These are phyloP conservation scores for Cladophialophora psammophila DNA, from an alignment of 2,329 filamentous ascomycete species.

Conservation along the genomic window DNA sequence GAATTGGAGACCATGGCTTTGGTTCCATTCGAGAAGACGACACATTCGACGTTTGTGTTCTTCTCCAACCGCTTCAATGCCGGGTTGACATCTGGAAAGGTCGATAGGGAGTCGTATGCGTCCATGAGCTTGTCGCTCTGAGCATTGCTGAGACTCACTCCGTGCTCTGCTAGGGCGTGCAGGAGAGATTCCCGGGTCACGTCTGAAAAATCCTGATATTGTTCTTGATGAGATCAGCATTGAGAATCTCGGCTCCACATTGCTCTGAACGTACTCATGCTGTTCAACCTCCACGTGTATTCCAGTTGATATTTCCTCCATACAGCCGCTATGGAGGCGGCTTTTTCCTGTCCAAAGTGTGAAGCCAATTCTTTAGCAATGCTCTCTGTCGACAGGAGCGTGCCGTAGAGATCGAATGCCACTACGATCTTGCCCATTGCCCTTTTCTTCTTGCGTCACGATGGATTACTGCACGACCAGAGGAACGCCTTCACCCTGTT, in stretches of 20 bases:
- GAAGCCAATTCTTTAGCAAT: conserved; percentile 67
- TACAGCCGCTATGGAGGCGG: conserved; percentile 62
- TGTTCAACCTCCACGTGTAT: conserved; percentile 78
- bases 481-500: neutral
- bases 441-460: neutral
- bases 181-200: conserved; percentile 68
- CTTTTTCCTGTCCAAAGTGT: conserved; percentile 65
- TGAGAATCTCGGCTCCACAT: conserved; percentile 7
- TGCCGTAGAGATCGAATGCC: conserved; percentile 79
- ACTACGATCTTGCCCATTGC: conserved; percentile 55
- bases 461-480: neutral
- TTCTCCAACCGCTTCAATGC: conserved; percentile 60
- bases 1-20: conserved; percentile 68
- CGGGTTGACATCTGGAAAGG: conserved; percentile 69
- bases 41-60: conserved; percentile 57
- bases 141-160: conserved; percentile 53
- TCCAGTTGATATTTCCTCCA: conserved; percentile 77
- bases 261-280: conserved; percentile 66
- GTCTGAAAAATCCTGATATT: conserved; percentile 68
- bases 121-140: conserved; percentile 64
- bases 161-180: conserved; percentile 69
- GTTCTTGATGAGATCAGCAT: conserved; percentile 52
- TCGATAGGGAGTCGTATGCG: conserved; percentile 69
- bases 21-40: conserved; percentile 76
- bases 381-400: conserved; percentile 73